A percentile compares a stretch with the other conserved stretches of the same genome.
Conservation (phyloP, 495 filamentous ascomycete genomes). For the Penicillium manginii region DNA sequence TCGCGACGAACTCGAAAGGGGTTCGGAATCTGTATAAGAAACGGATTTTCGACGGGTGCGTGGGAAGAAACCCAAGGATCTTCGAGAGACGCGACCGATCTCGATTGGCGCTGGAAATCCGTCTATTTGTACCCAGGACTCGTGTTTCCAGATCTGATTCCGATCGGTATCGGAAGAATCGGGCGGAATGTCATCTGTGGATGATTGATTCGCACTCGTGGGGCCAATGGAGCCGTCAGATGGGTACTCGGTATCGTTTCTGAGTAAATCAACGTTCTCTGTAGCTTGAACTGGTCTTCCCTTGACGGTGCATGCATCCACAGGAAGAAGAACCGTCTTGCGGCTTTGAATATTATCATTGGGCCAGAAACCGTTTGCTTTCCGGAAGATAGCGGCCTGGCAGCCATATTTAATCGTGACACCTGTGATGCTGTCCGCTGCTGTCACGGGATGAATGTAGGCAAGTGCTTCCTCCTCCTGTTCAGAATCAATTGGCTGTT, state of each 20-base stretch:
- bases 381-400: conserved; percentile 73
- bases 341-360: conserved; percentile 85
- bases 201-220: conserved; percentile 23
- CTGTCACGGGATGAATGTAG: conserved; percentile 86
- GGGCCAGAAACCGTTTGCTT: conserved; percentile 92
- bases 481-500: conserved; percentile 44
- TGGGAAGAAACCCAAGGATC: conserved; percentile 87
- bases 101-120: conserved; percentile 71
- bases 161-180: conserved; percentile 41
- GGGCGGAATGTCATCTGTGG: conserved; percentile 22
- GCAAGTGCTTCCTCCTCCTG: conserved; percentile 76
- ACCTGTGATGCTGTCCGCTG: conserved; percentile 83
- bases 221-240: conserved; percentile 50
- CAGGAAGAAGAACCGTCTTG: conserved; percentile 79
- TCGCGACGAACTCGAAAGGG: conserved; percentile 37
- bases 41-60: conserved; percentile 82
- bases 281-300: conserved; percentile 55
- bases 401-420: conserved; percentile 90
- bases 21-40: conserved; percentile 50
- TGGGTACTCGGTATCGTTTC: conserved; percentile 38
- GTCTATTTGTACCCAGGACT: conserved; percentile 82
- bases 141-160: conserved; percentile 75
- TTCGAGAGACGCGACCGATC: conserved; percentile 82
- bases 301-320: conserved; percentile 86
- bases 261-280: conserved; percentile 40